Evolutionary conservation across 2,329 filamentous ascomycete species (phyloP).

Genomic region (Fusarium ramigenum): DNA sequence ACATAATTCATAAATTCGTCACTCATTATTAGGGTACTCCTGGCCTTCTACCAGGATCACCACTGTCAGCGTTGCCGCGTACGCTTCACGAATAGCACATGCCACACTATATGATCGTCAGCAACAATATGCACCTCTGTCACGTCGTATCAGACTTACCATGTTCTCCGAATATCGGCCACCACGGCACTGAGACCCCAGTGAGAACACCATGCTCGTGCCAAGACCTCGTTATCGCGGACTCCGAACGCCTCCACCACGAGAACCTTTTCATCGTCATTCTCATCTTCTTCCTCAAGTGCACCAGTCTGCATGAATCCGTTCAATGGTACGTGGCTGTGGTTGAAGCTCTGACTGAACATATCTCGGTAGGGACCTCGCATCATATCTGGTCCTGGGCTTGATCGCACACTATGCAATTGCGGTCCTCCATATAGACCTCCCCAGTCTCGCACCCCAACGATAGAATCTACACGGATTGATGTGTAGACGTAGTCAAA

Average conservation of each 20-base stretch:
- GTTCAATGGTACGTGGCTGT: constrained; percentile 21
- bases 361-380: constrained; percentile 40
- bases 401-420: constrained; percentile 48
- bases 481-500: constrained; percentile 73
- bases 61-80: constrained; percentile 76
- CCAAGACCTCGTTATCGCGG: constrained; percentile 79
- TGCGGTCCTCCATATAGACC: constrained; percentile 50
- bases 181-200: constrained; percentile 78
- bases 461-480: constrained; percentile 71
- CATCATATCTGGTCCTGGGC: constrained; percentile 46
- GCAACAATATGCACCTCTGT: background rate
- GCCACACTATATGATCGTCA: constrained; percentile 63
- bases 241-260: constrained; percentile 79
- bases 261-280: constrained; percentile 72
- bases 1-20: constrained; percentile 43
- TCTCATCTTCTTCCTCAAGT: constrained; percentile 51
- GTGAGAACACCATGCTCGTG: constrained; percentile 79
- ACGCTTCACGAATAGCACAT: constrained; percentile 79
- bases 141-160: constrained; percentile 54
- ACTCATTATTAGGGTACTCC: constrained; percentile 55
- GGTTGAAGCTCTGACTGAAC: constrained; percentile 39
- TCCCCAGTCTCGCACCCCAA: constrained; percentile 74
- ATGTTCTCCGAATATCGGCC: constrained; percentile 74
- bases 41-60: constrained; percentile 71
- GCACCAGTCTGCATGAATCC: constrained; percentile 27